A percentile compares a stretch with the other conserved stretches of the same genome.
These are phyloP conservation scores for Thermomucor indicae-seudaticae DNA, from an alignment of 371 early-diverging fungal species.

Conservation along the genomic window DNA sequence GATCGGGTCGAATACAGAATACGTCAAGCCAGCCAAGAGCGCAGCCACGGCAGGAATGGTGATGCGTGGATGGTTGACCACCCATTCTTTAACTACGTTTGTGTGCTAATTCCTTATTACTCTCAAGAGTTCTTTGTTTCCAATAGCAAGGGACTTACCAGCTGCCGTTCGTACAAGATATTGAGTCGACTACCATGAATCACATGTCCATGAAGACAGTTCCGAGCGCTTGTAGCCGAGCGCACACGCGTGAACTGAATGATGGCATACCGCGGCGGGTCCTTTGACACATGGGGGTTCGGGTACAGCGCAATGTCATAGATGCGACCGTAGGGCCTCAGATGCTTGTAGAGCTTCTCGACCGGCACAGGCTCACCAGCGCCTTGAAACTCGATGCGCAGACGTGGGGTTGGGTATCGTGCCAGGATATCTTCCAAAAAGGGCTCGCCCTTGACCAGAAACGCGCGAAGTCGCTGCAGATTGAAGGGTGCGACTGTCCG, in stretches of 20 bases:
- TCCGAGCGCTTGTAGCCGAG: constrained; percentile 83
- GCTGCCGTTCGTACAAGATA: constrained; percentile 66
- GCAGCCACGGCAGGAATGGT: constrained; percentile 75
- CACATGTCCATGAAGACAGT: constrained; percentile 79
- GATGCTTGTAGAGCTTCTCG: constrained; percentile 70
- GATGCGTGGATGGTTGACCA: constrained; percentile 67
- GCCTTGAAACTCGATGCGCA: constrained; percentile 72
- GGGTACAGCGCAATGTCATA: constrained; percentile 67
- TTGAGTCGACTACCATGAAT: constrained; percentile 66
- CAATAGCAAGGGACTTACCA: constrained; percentile 19
- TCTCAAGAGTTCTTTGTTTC: neutral
- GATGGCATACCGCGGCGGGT: constrained; percentile 72
- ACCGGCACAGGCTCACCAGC: constrained; percentile 64
- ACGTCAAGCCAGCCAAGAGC: constrained; percentile 71
- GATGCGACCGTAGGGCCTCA: constrained; percentile 81
- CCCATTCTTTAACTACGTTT: constrained; percentile 68
- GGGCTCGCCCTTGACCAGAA: constrained; percentile 75
- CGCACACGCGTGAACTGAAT: constrained; percentile 74
- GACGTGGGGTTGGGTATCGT: constrained; percentile 62
- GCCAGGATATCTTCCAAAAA: constrained; percentile 85
- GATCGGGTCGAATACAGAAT: constrained; percentile 88
- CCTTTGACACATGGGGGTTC: constrained; percentile 55
- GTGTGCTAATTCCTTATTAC: too few relatives aligned
- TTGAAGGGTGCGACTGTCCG: constrained; percentile 57
- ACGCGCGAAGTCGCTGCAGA: constrained; percentile 54